Evolutionary conservation across 2,329 filamentous ascomycete species (phyloP), one percentile per base, ranked within the genome.

Genomic region (Fusarium dlaminii): DNA sequence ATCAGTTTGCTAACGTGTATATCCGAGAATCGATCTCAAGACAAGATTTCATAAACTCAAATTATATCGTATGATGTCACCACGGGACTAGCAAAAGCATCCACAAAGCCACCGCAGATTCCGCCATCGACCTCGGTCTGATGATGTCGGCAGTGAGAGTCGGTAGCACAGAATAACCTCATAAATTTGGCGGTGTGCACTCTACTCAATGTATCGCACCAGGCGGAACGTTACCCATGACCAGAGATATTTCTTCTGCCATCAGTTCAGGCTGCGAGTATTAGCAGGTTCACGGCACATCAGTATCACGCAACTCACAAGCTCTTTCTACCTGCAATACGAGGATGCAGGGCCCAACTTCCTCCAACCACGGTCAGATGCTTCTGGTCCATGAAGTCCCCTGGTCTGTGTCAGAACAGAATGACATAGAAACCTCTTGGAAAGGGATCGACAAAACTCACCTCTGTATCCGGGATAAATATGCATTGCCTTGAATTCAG

Each of bases 31-130:
- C 39, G 46, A 72, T 59, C 66, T 48, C 32, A 37, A 55, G 55
- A 20, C 43, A 15, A 45, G 46, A 46, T 46, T 45, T 20, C 24
- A 8, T 8, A 63, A 75, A 72, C 51, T 65, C 63, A 72, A 71
- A 66, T 75, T 11, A 27, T 24, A 20, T 72, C 67, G 46, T 65
- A 69, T 72, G 72, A 75, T 74, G 72, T 75, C 63, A 75, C 68
- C 63, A 62, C 52, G 59, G 5, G 55, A 49, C 59, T 68, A 57
- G 7, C 11, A 32, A 40, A 55, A 42, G 39, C 29, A 62, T 40
- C 39, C 45, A 60, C 51, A 68, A 74, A 74, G 62, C 72, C 46
- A 63, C 57, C 48, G 57, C 43, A 40, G 3, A 40, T 29, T 18
- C 36, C 61, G 59, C 67, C 59, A 65, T 70, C 32, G 30, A 36